Percentiles rank a stretch among this genome's conserved stretches.
Conservation (phyloP, 2,329 filamentous ascomycete species). For the Canariomyces notabilis region DNA sequence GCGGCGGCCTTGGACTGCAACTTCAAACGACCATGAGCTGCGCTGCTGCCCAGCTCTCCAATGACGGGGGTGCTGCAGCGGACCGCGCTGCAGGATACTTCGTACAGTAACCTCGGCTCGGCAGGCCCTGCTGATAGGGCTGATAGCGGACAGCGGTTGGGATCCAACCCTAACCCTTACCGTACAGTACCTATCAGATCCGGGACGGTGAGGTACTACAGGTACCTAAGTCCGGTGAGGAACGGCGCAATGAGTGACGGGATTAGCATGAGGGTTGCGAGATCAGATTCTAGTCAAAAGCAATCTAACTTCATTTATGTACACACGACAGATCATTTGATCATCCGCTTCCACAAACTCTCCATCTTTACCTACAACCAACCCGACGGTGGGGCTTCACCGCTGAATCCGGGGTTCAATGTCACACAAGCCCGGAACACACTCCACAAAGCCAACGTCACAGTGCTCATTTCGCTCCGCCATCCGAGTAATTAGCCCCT, state of each 20-base stretch:
- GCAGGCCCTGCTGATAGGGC: slow-evolving; percentile 18
- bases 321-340: too few relatives aligned
- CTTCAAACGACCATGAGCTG: slow-evolving; percentile 1
- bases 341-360: too few relatives aligned
- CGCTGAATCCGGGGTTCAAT: background rate
- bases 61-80: background rate
- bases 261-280: too few relatives aligned
- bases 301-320: too few relatives aligned
- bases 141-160: slow-evolving; percentile 8
- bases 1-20: background rate
- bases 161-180: slow-evolving; percentile 11
- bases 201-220: background rate
- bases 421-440: background rate
- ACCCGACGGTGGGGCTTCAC: too few relatives aligned
- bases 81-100: slow-evolving; percentile 4
- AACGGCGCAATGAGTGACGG: too few relatives aligned
- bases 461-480: slow-evolving; percentile 5
- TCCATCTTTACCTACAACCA: too few relatives aligned
- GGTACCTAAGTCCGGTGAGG: too few relatives aligned
- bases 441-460: slow-evolving; percentile 9
- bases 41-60: background rate
- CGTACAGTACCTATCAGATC: background rate
- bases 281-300: too few relatives aligned
- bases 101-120: slow-evolving; percentile 21
- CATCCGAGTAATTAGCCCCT: background rate